Evolutionary conservation across 2,329 filamentous ascomycete species (phyloP).

Genomic region (Xylariales sp.): DNA sequence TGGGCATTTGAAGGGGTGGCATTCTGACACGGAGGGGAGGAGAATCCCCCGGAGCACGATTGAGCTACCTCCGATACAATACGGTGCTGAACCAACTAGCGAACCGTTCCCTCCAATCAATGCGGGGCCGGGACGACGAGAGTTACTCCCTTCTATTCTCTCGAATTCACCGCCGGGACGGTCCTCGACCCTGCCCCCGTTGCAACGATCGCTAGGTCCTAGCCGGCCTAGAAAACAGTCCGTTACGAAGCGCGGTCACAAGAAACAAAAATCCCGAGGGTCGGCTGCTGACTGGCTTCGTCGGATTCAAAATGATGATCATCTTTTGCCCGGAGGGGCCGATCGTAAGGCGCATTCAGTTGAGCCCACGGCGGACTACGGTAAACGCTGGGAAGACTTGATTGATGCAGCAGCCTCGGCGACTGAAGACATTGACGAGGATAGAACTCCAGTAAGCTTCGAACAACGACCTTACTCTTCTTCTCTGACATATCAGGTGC

Average conservation of each 20-base stretch:
- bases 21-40: slow-evolving; percentile 76
- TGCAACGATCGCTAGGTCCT: slow-evolving; percentile 78
- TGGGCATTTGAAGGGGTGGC: slow-evolving; percentile 67
- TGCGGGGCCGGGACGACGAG: slow-evolving; percentile 69
- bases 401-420: slow-evolving; percentile 94
- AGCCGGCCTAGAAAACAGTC: slow-evolving; percentile 86
- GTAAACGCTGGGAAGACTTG: slow-evolving; percentile 95
- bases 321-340: slow-evolving; percentile 73
- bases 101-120: slow-evolving; percentile 76
- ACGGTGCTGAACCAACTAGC: slow-evolving; percentile 73
- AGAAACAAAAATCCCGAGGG: slow-evolving; percentile 78
- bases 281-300: slow-evolving; percentile 76
- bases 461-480: slow-evolving; percentile 53
- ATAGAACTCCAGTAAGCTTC: slow-evolving; percentile 83
- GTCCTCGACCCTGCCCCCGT: slow-evolving; percentile 87
- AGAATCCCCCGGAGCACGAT: slow-evolving; percentile 74
- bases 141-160: slow-evolving; percentile 85
- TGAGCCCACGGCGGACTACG: slow-evolving; percentile 83
- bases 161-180: slow-evolving; percentile 85
- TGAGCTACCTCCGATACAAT: slow-evolving; percentile 77
- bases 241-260: slow-evolving; percentile 84
- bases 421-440: slow-evolving; percentile 89
- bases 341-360: slow-evolving; percentile 87
- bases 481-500: slow-evolving; percentile 66
- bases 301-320: slow-evolving; percentile 69